Evolutionary conservation across 495 filamentous ascomycete genomes (phyloP).

Genomic region (Hypomontagnella submonticulosa): DNA sequence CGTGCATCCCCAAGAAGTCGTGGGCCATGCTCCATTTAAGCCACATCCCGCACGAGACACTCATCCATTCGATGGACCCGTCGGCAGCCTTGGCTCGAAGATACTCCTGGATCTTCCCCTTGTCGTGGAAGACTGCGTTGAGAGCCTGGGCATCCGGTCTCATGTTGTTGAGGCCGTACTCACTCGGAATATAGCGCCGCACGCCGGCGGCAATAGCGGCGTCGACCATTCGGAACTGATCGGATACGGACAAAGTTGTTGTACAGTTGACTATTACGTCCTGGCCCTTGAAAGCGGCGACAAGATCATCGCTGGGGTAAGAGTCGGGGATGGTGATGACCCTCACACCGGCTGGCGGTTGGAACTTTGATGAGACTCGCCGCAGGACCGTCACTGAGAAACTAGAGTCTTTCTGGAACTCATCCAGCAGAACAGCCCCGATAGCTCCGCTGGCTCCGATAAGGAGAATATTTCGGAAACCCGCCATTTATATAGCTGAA

Average conservation of each 20-base stretch:
- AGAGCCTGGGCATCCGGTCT: constrained; percentile 52
- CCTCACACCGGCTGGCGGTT: constrained; percentile 23
- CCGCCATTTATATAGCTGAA: constrained; percentile 9
- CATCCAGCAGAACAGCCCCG: constrained; percentile 39
- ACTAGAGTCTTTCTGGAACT: constrained; percentile 35
- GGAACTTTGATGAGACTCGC: constrained; percentile 43
- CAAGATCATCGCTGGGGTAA: constrained; percentile 39
- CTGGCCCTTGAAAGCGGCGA: constrained; percentile 40
- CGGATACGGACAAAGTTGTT: constrained; percentile 40
- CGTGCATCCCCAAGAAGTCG: constrained; percentile 50
- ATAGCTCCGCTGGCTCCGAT: constrained; percentile 46
- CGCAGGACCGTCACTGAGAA: constrained; percentile 43
- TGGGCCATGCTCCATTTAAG: constrained; percentile 53
- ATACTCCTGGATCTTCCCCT: constrained; percentile 55
- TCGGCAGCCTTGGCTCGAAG: constrained; percentile 49
- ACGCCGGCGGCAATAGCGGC: constrained; percentile 63
- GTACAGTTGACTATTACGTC: constrained; percentile 50
- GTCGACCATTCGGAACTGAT: constrained; percentile 59
- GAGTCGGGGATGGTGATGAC: constrained; percentile 41
- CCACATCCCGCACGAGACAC: constrained; percentile 54
- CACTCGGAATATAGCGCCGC: constrained; percentile 65
- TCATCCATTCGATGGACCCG: constrained; percentile 55
- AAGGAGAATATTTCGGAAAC: constrained; percentile 44
- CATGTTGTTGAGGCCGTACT: constrained; percentile 77
- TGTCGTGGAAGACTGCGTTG: constrained; percentile 53